Evolutionary conservation across 345 rosid species (phyloP), one percentile per base, ranked within the genome.

Genomic region (Populus alba): DNA sequence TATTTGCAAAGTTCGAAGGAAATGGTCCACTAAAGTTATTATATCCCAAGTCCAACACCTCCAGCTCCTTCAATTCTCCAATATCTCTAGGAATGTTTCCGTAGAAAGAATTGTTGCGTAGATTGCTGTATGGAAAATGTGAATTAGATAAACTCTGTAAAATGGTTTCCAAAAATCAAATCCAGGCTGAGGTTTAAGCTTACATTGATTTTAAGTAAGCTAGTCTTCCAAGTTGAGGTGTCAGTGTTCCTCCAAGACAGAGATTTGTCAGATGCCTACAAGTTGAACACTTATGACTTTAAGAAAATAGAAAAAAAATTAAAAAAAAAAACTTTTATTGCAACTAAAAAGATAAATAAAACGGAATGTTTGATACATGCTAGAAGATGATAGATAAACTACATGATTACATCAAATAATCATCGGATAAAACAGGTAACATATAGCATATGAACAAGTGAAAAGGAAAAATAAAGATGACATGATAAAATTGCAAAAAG

Each of bases 31-130:
- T 88, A 63, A 95, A 92, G 87, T 93, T 90, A 85, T 95, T 95
- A 68, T 77, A 84, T 85, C 92, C 90, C 84, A 95, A 84, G 83
- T 95, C 99, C 90, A 95, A 87, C 78, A 84, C 81, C 84, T 93
- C 91, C 83, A 95, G 86, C 83, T 87, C 91, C 83, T 83, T 88
- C 86, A 95, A 57, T 61, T 87, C 83, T 78, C 89, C 81, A 66
- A 93, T 85, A 85, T 92, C 99, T 78, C 86, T 68, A 76, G 98
- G 99, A 74, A 93, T 80, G 65, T 47, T 77, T 53, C 98, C 97
- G 35, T 75, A 79, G 77, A 95, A 91, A 31, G 97, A 91, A 78
- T 93, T 93, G 88, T 95, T 93, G 85, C 97, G 91, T 38, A 95
- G 82, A 66, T 87, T 83, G 39, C 97, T 95, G 87, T 81, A 73